These are phyloP conservation scores for Pseudotulostoma volvatum DNA, from an alignment of 495 filamentous ascomycete genomes.

Conservation along the genomic window DNA sequence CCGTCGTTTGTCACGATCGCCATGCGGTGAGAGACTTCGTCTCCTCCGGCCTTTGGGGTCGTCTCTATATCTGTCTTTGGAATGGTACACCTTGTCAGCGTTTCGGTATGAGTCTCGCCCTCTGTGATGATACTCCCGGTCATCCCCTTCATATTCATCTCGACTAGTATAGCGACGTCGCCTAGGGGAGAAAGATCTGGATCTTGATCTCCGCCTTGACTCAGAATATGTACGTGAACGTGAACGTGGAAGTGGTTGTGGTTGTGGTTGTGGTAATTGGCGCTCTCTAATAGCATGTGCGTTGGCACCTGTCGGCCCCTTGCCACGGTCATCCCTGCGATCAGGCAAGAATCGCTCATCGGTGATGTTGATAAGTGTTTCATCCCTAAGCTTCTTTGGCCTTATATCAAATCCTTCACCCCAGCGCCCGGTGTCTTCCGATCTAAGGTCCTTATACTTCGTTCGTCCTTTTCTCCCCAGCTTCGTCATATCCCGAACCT, in stretches of 20 bases:
- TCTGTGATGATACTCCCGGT: conserved; percentile 9
- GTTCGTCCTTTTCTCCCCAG: conserved; percentile 84
- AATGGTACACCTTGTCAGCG: conserved; percentile 16
- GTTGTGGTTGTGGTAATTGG: too few relatives aligned
- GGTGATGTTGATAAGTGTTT: conserved; percentile 28
- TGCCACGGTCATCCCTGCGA: conserved; percentile 21
- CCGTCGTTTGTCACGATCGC: conserved; percentile 51
- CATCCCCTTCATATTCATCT: conserved; percentile 6
- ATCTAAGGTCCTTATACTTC: conserved; percentile 72
- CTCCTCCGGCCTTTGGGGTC: conserved; percentile 34
- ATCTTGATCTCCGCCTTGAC: conserved; percentile 15
- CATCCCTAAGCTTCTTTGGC: conserved; percentile 20
- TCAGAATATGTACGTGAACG: conserved; percentile 3
- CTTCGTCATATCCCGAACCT: conserved; percentile 86
- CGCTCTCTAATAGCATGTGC: conserved; percentile 28
- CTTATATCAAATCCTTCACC: conserved; percentile 42
- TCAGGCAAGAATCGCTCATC: conserved; percentile 67
- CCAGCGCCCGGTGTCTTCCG: conserved; percentile 84
- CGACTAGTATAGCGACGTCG: conserved; percentile 16
- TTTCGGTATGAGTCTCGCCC: conserved; percentile 18
- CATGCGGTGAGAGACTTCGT: conserved; percentile 45
- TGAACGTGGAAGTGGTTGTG: too few relatives aligned
- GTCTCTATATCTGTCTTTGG: conserved; percentile 32
- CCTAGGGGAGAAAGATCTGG: conserved; percentile 18
- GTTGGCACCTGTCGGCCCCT: conserved; percentile 34